phyloP scores from a whole-genome alignment of 352 stramenopile species.

The Halophytophthora batemanensis region DNA sequence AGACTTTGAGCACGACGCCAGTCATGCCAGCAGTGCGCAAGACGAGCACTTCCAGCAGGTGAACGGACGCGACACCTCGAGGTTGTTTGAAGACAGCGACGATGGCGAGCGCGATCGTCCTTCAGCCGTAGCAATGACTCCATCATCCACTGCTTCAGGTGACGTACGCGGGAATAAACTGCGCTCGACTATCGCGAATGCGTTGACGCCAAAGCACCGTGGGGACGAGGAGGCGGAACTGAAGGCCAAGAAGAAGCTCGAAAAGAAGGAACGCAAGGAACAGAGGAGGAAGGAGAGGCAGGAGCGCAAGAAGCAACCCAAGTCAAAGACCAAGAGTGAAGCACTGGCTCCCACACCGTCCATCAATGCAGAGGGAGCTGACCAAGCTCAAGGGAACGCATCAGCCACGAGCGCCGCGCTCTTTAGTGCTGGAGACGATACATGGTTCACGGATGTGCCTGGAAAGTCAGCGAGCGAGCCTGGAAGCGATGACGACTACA shows the following conservation, averaged over 20 bases:
- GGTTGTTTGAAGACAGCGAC: conserved; percentile 4
- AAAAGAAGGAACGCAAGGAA: conserved; percentile 15
- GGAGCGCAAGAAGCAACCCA: conserved; percentile 5
- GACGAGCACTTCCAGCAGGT: neutral
- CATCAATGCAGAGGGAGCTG: neutral
- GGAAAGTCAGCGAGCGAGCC: conserved; percentile 5
- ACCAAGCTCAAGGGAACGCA: conserved; percentile 1
- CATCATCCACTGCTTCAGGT: conserved; percentile 4
- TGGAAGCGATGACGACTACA: conserved; percentile 12
- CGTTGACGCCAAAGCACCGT: conserved; percentile 6
- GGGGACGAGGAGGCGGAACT: conserved; percentile 1
- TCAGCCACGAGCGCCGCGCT: conserved; percentile 12
- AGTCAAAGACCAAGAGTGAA: neutral
- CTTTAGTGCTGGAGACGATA: conserved; percentile 51
- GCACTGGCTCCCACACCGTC: neutral
- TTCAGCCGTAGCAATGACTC: conserved; percentile 1
- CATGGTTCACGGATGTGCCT: conserved; percentile 61
- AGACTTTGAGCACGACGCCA: conserved; percentile 19
- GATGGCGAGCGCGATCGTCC: conserved; percentile 9
- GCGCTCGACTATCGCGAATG: conserved; percentile 8
- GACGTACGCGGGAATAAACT: conserved; percentile 4
- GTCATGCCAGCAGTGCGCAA: conserved; percentile 1
- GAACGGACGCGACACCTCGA: neutral
- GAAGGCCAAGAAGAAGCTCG: conserved; percentile 17
- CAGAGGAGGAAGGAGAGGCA: conserved; percentile 12